Evolutionary conservation across 352 stramenopile genomes (phyloP).

Genomic region (Globisporangium yorkense): DNA sequence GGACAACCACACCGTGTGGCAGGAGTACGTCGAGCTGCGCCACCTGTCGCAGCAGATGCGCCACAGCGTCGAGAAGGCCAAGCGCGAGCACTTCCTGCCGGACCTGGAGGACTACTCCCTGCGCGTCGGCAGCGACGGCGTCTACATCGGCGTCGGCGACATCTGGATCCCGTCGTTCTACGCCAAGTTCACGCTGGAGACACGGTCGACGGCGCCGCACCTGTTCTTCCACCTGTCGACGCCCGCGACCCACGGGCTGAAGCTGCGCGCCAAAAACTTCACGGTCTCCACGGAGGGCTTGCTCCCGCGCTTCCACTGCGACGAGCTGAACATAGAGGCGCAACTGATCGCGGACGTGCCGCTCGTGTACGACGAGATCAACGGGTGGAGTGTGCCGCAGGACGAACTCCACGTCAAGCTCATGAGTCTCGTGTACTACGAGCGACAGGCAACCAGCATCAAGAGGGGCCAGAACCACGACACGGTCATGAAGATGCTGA

Average conservation of each 20-base stretch:
- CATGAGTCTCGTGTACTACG: slow-evolving; percentile 69
- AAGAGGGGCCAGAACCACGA: slow-evolving; percentile 63
- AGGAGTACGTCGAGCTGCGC: slow-evolving; percentile 69
- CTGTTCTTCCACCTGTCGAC: slow-evolving; percentile 61
- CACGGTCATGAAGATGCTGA: slow-evolving; percentile 76
- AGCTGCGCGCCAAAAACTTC: slow-evolving; percentile 60
- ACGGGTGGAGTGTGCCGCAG: slow-evolving; percentile 51
- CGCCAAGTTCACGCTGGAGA: slow-evolving; percentile 68
- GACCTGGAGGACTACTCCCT: slow-evolving; percentile 54
- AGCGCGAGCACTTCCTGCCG: slow-evolving; percentile 62
- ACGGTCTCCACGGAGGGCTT: slow-evolving; percentile 57
- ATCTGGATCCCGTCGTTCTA: slow-evolving; percentile 72
- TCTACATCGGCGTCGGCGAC: slow-evolving; percentile 69
- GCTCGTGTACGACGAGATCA: slow-evolving; percentile 52
- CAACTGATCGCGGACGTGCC: slow-evolving; percentile 62
- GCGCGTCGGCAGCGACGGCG: slow-evolving; percentile 57
- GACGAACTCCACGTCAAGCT: slow-evolving; percentile 62
- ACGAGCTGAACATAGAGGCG: slow-evolving; percentile 72
- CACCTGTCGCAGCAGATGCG: slow-evolving; percentile 52
- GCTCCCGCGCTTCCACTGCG: slow-evolving; percentile 66
- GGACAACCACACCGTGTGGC: slow-evolving; percentile 42
- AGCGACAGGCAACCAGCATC: slow-evolving; percentile 45
- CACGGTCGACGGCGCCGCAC: slow-evolving; percentile 48
- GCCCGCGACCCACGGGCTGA: slow-evolving; percentile 40
- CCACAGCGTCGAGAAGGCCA: slow-evolving; percentile 55